These are phyloP conservation scores for Trametopsis cervina DNA, from an alignment of 768 basidiomycete species.

Conservation along the genomic window DNA sequence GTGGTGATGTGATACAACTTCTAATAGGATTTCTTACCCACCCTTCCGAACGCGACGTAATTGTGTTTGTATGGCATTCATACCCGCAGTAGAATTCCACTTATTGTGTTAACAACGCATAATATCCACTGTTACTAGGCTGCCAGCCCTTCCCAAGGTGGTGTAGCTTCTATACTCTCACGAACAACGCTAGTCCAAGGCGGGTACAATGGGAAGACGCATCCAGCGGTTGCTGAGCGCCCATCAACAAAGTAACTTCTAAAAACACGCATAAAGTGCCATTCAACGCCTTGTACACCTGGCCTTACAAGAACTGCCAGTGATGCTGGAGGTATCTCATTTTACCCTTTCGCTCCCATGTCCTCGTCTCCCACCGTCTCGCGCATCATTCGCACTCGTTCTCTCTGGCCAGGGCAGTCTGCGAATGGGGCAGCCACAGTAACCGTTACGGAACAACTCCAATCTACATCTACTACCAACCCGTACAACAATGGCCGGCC, in stretches of 20 bases:
- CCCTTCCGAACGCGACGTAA: too few relatives aligned
- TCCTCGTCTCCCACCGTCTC: background rate
- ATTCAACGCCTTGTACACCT: constrained; percentile 7
- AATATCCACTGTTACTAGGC: background rate
- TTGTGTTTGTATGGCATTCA: too few relatives aligned
- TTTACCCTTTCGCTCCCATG: constrained; percentile 3
- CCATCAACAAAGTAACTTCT: constrained; percentile 11
- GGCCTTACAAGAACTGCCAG: background rate
- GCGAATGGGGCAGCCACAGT: background rate
- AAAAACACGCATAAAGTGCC: background rate
- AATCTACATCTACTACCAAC: background rate
- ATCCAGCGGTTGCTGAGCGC: constrained; percentile 2
- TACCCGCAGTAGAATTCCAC: too few relatives aligned
- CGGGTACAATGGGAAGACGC: background rate
- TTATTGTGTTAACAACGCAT: too few relatives aligned
- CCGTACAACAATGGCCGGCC: background rate
- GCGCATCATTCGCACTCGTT: background rate
- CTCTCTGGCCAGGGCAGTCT: background rate
- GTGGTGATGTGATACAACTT: constrained; percentile 5
- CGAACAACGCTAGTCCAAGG: too few relatives aligned
- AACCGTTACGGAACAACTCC: background rate
- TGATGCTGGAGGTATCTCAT: constrained; percentile 1
- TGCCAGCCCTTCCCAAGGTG: background rate
- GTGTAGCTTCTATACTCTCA: too few relatives aligned
- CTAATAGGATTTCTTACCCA: too few relatives aligned